These are phyloP conservation scores for Leccinum olivaceopallidum DNA, from an alignment of 768 basidiomycete genomes.

Conservation along the genomic window DNA sequence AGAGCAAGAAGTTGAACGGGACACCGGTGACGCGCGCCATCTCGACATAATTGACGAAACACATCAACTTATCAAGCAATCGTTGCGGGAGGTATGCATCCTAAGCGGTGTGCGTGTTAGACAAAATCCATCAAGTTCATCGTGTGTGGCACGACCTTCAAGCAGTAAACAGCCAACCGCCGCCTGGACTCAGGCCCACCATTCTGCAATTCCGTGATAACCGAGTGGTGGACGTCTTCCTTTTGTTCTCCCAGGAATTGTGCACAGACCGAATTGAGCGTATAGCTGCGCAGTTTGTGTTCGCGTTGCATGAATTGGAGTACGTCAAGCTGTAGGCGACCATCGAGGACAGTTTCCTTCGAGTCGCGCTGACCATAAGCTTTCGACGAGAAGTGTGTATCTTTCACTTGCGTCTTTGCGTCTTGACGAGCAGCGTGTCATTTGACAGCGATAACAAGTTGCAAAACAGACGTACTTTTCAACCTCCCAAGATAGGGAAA, in stretches of 20 bases:
- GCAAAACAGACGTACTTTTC: constrained; percentile 48
- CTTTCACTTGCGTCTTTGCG: constrained; percentile 76
- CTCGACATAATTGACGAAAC: constrained; percentile 96
- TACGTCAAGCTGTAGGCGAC: constrained; percentile 92
- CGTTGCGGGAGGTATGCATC: constrained; percentile 98
- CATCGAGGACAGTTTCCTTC: constrained; percentile 88
- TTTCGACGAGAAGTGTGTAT: constrained; percentile 96
- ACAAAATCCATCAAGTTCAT: not conserved
- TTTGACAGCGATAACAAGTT: not conserved
- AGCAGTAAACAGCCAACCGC: constrained; percentile 93
- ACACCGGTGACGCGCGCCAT: constrained; percentile 99
- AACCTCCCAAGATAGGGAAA: constrained; percentile 81
- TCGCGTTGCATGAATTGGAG: constrained; percentile 99
- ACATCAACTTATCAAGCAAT: constrained; percentile 97
- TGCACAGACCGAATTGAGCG: constrained; percentile 96
- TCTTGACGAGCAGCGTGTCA: constrained; percentile 43
- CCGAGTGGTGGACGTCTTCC: constrained; percentile 98
- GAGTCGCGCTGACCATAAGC: constrained; percentile 97
- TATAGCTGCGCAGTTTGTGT: constrained; percentile 95
- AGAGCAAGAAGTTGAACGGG: constrained; percentile 93
- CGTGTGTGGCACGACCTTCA: constrained; percentile 62
- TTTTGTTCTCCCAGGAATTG: constrained; percentile 99
- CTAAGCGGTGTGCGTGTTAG: constrained; percentile 39
- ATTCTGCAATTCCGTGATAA: constrained; percentile 97
- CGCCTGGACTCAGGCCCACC: constrained; percentile 92